Evolutionary conservation across 2,329 filamentous ascomycete genomes (phyloP), one percentile per base, ranked within the genome.

Genomic region (Penicillium sp.): DNA sequence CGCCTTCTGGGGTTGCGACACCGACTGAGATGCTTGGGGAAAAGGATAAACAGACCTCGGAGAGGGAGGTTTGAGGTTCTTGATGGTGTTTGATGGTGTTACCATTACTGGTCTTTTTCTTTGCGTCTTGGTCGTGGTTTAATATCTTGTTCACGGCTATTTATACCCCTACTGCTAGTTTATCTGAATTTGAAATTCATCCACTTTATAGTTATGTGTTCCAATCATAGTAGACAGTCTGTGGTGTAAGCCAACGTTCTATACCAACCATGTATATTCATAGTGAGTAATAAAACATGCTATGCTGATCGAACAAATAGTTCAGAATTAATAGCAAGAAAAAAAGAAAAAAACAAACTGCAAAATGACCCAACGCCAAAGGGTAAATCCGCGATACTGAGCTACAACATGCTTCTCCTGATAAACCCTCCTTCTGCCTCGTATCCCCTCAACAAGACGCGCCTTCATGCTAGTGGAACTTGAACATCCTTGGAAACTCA

Each of bases 1-100:
- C 71, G 38, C 64, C 70, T 58, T 81, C 80, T 60, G 75, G 72
- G 10, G 65, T 73, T 34, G 78, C 74, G 25, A 82, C 79, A 61
- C 70, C 82, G 50, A 72, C 81, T 15, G 76, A 79, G 46, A 70
- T 72, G 53, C 64, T 73, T 18, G 71, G 76, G 18, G 62, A 68
- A 25, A 68, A 68, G 62, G 57, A 47, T n/a, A 60, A 65, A 39
- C 55, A 55, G 40, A 54, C 41, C 4, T 34, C 34, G 41, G 59
- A 59, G 27, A 45, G 29, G 34, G 54, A 59, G 29, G n/a, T 50
- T 47, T 55, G 41, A 47, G 34, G 21, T 51, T 46, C 5, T 49
- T 50, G 34, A 18, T 46, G 23, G 21, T 56, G 13, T 3, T 49
- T 50, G 34, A 18, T 46, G 23, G 21, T 56, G 13, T 3, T 41